A percentile compares a stretch with the other conserved stretches of the same genome.
These are phyloP conservation scores for Yamadazyma songkhlaensis DNA, from an alignment of 1,139 yeast genomes.

Conservation along the genomic window DNA sequence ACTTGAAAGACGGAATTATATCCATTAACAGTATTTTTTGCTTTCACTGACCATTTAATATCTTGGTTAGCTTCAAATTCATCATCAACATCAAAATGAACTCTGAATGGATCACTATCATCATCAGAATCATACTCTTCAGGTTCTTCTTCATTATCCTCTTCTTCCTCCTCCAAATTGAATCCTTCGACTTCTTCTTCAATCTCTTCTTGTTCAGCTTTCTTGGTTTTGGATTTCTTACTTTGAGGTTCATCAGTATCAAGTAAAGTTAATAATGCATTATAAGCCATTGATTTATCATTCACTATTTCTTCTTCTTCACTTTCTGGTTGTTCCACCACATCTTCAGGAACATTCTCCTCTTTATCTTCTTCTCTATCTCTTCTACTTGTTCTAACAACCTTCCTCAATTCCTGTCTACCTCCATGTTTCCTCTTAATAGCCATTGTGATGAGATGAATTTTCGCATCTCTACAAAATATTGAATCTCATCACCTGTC, in stretches of 20 bases:
- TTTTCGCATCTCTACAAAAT: neutral
- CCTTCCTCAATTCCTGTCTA: conserved; percentile 54
- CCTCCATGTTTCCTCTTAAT: conserved; percentile 29
- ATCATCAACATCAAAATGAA: conserved; percentile 60
- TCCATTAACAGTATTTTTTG: conserved; percentile 16
- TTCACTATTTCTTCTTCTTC: neutral
- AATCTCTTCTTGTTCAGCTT: conserved; percentile 24
- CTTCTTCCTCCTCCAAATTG: conserved; percentile 27
- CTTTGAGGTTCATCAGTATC: conserved; percentile 24
- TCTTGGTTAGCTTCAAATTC: conserved; percentile 37
- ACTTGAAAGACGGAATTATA: conserved; percentile 26
- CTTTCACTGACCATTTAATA: conserved; percentile 26
- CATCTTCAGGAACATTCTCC: neutral
- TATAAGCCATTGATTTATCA: conserved; percentile 54
- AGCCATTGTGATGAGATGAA: conserved; percentile 1
- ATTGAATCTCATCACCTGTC: neutral
- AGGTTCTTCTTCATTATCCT: conserved; percentile 25
- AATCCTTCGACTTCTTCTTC: conserved; percentile 26
- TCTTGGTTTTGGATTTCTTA: conserved; percentile 13
- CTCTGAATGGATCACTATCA: conserved; percentile 63
- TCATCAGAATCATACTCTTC: conserved; percentile 28
- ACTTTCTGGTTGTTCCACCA: neutral
- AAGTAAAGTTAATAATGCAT: conserved; percentile 71
- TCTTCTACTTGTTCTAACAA: conserved; percentile 53
- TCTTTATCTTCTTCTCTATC: neutral